Base-by-base conservation (phyloP, 2,329 filamentous ascomycete species). In the Aspergillus ruber region DNA sequence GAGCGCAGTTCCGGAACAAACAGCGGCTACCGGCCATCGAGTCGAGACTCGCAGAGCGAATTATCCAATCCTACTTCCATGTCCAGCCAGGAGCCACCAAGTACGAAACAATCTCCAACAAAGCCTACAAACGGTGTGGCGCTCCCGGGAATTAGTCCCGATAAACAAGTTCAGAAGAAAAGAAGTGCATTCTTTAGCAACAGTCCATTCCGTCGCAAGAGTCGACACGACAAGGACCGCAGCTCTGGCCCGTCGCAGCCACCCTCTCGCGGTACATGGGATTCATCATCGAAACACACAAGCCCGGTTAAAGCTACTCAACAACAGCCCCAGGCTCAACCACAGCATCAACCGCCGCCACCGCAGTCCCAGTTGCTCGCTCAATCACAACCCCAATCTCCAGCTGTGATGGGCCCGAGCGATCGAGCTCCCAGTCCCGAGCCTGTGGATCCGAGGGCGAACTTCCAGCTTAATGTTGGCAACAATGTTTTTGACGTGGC, bases 401-500 rank as follows among this genome's bases (percentile, higher is more conserved):
- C 52, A 13, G 13, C 48, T 41, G 42, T 45, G 12, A 27, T 53
- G 43, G 39, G 47, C 47, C 49, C 51, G n/a, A 52, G 54, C 38
- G 57, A 57, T 15, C 60, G 56, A n/a, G 59, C 61, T 39, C 75
- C 74, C 45, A 94, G 89, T 59, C 89, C 88, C 3, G 88, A 94
- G 45, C 86, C 87, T 1, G 90, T 93, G 33, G 93, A 96, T 62
- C 90, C 91, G 47, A 85, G 93, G 52, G 90, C 91, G 35, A 95
- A 86, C 65, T 84, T 97, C 59, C 91, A 95, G 51, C 77, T 98
- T 23, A 96, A 96, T 60, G 82, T 98, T 46, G 93, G 93, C 6
- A 89, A 94, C 59, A 98, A 98, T 59, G 89, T 98, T 9, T 95
- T 98, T 60, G 84, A 95, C 48, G 91, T 98, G 8, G 86, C 87